phyloP scores from a whole-genome alignment of 768 basidiomycete genomes.

The Psilocybe subaeruginosa region DNA sequence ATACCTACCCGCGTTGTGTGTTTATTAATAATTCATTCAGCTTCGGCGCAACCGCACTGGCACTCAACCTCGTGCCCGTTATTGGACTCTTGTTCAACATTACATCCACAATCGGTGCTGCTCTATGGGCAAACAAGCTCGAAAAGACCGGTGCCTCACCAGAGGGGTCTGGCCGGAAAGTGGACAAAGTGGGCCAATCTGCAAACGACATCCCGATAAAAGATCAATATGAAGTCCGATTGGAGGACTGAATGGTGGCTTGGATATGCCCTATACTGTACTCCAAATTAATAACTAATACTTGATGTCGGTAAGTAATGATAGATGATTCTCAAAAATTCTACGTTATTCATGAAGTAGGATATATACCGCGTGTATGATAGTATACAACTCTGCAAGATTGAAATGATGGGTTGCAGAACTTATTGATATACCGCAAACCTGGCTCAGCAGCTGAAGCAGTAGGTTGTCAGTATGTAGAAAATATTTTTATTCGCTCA shows the following conservation, averaged over 20 bases:
- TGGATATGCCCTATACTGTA: too few species aligned
- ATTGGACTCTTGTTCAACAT: conserved; percentile 62
- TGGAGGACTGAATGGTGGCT: not conserved
- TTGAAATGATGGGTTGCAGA: too few species aligned
- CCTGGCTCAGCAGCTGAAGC: too few species aligned
- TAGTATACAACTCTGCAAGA: too few species aligned
- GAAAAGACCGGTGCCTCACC: conserved; percentile 40
- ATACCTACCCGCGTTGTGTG: not conserved
- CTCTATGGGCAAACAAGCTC: conserved; percentile 72
- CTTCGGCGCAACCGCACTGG: conserved; percentile 62
- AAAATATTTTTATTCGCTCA: too few species aligned
- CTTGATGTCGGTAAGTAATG: too few species aligned
- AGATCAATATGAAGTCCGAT: conserved; percentile 24
- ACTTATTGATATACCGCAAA: too few species aligned
- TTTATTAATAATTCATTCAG: conserved; percentile 26
- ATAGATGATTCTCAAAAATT: too few species aligned
- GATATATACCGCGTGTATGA: too few species aligned
- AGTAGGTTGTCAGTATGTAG: too few species aligned
- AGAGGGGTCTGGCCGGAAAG: conserved; percentile 13
- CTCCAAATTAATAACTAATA: too few species aligned
- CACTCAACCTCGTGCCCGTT: conserved; percentile 63
- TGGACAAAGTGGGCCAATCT: conserved; percentile 18
- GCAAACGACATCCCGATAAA: conserved; percentile 15
- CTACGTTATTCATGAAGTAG: too few species aligned
- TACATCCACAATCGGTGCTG: conserved; percentile 69